A percentile compares a stretch with the other conserved stretches of the same genome.
These are phyloP conservation scores for Gymnopilus junonius DNA, from an alignment of 768 basidiomycete genomes.

Conservation along the genomic window DNA sequence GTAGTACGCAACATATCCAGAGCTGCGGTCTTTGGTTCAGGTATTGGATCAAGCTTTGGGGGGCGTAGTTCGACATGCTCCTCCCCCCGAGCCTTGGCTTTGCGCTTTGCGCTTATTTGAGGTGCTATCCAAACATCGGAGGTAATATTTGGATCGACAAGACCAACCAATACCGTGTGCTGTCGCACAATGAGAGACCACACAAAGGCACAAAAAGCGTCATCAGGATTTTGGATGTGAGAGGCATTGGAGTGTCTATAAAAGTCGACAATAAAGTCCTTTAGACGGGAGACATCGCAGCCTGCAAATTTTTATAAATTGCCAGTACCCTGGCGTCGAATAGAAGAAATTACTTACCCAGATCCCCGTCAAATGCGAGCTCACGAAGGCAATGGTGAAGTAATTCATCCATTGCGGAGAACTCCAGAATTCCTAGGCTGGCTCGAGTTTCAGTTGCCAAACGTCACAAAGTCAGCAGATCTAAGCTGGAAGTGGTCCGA, in stretches of 20 bases:
- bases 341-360: conserved; percentile 61
- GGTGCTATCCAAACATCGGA: conserved; percentile 82
- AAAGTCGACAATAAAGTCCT: conserved; percentile 71
- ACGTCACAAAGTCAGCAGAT: no score
- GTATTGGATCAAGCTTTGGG: conserved; percentile 54
- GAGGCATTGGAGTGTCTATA: conserved; percentile 49
- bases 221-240: conserved; percentile 66
- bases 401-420: conserved; percentile 74
- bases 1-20: conserved; percentile 59
- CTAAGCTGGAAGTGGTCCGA: no score
- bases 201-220: conserved; percentile 76
- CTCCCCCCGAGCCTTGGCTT: conserved; percentile 62
- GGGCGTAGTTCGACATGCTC: conserved; percentile 45
- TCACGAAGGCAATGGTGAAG: conserved; percentile 85
- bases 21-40: conserved; percentile 56
- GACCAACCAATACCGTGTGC: conserved; percentile 77
- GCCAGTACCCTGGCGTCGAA: conserved; percentile 28
- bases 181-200: conserved; percentile 82
- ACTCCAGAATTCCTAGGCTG: background rate
- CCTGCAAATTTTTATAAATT: conserved; percentile 52
- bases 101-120: conserved; percentile 68
- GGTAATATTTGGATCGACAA: conserved; percentile 57
- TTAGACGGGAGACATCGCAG: conserved; percentile 72
- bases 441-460: background rate
- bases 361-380: conserved; percentile 88